Conservation (phyloP, 2,329 filamentous ascomycete genomes). For the Venturia carpophila region DNA sequence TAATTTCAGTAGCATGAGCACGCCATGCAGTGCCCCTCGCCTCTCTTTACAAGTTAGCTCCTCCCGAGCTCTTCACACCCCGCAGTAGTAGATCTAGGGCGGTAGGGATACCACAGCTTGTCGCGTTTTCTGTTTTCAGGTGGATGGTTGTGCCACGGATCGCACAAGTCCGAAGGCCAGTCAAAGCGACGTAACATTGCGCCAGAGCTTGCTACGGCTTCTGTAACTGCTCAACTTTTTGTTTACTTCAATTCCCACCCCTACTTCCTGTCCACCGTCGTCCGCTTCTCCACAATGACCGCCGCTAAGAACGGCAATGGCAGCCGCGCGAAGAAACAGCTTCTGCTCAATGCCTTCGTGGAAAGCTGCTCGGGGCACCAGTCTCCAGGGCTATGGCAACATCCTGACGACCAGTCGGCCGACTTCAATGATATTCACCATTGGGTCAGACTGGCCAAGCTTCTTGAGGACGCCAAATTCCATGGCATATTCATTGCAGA, state of each 20-base stretch:
- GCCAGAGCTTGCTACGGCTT: not conserved
- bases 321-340: constrained; percentile 27
- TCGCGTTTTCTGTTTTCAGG: not conserved
- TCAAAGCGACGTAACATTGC: not conserved
- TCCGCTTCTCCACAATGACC: not conserved
- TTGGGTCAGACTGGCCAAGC: constrained; percentile 53
- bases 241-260: not conserved
- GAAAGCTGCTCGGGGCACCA: constrained; percentile 33
- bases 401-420: constrained; percentile 56
- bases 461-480: constrained; percentile 55
- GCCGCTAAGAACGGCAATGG: constrained; percentile 4
- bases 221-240: not conserved
- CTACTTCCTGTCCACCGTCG: not conserved
- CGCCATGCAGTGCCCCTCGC: not conserved
- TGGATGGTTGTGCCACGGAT: not conserved
- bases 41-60: not conserved
- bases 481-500: constrained; percentile 62
- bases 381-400: constrained; percentile 53
- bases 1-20: not conserved
- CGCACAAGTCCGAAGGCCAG: not conserved
- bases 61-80: not conserved
- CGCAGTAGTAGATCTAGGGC: not conserved
- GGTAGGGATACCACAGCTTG: not conserved
- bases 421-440: constrained; percentile 41
- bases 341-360: constrained; percentile 38